phyloP scores from a whole-genome alignment of 2,329 filamentous ascomycete species.

The Tolypocladium ovalisporum region DNA sequence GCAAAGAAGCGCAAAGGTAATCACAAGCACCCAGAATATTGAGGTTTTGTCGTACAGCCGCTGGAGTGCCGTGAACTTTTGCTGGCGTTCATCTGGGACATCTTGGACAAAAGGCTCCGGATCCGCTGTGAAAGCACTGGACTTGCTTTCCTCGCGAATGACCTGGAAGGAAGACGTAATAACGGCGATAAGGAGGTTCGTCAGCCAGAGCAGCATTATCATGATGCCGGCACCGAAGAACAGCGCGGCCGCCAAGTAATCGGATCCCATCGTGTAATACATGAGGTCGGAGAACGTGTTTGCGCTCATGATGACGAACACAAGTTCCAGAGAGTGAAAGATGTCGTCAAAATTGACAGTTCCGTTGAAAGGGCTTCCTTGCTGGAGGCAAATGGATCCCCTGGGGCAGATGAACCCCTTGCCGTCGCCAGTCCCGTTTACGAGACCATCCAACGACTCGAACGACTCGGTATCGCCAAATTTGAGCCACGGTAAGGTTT shows the following conservation, averaged over 20 bases:
- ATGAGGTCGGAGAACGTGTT: conserved; percentile 95
- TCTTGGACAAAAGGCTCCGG: conserved; percentile 35
- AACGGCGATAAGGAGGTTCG: conserved; percentile 88
- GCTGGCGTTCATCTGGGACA: conserved; percentile 25
- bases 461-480: conserved; percentile 24
- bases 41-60: conserved; percentile 62
- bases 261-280: conserved; percentile 85
- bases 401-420: conserved; percentile 87
- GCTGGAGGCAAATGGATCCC: conserved; percentile 74
- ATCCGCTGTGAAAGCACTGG: conserved; percentile 81
- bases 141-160: conserved; percentile 90
- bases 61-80: conserved; percentile 45
- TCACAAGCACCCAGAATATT: conserved; percentile 70
- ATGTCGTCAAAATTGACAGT: conserved; percentile 97
- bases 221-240: conserved; percentile 69
- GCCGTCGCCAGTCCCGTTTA: conserved; percentile 36
- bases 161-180: conserved; percentile 98
- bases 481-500: conserved; percentile 55
- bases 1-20: conserved; percentile 67
- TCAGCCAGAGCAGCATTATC: conserved; percentile 91
- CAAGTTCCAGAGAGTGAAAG: conserved; percentile 77
- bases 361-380: conserved; percentile 65
- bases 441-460: conserved; percentile 33
- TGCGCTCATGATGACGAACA: conserved; percentile 97
- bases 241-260: conserved; percentile 76